Conservation (phyloP, 2,329 filamentous ascomycete genomes). For the Chaetomium olivaceum region DNA sequence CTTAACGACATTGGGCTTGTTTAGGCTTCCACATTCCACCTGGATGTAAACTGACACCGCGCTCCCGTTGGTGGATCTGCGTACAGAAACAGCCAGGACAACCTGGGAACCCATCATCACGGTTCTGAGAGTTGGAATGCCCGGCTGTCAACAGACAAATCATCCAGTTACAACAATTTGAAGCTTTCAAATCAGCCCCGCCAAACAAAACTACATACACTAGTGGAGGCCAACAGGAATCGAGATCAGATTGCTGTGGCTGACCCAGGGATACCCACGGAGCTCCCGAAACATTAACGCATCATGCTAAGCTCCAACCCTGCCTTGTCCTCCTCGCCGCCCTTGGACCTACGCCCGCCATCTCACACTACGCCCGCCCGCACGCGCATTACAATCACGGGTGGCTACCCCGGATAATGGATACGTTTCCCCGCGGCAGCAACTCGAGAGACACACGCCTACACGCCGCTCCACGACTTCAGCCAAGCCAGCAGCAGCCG, state of each 20-base stretch:
- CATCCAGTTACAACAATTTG: slow-evolving; percentile 4
- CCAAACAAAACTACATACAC: slow-evolving; percentile 22
- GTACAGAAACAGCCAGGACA: neutral
- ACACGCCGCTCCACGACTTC: slow-evolving; percentile 21
- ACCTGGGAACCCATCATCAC: slow-evolving; percentile 5
- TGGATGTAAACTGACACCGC: neutral
- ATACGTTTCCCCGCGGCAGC: slow-evolving; percentile 28
- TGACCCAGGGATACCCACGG: slow-evolving; percentile 30
- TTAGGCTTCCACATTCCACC: neutral
- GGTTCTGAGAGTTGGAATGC: slow-evolving; percentile 5
- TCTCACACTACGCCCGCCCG: slow-evolving; percentile 24
- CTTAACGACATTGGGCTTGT: neutral
- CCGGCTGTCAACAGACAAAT: slow-evolving; percentile 5
- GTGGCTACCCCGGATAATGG: slow-evolving; percentile 26
- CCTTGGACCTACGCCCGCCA: slow-evolving; percentile 29
- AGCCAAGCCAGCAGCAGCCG: slow-evolving; percentile 19
- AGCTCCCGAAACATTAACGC: slow-evolving; percentile 41
- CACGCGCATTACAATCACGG: slow-evolving; percentile 26
- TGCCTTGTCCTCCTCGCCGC: slow-evolving; percentile 32
- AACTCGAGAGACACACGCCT: slow-evolving; percentile 28
- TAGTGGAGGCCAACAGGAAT: slow-evolving; percentile 1
- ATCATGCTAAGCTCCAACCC: slow-evolving; percentile 41
- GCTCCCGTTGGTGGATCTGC: neutral
- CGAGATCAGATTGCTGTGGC: slow-evolving; percentile 11
- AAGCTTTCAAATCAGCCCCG: neutral